Evolutionary conservation across 2,329 filamentous ascomycete genomes (phyloP), one percentile per base, ranked within the genome.

Genomic region (Trichoderma asperellum): DNA sequence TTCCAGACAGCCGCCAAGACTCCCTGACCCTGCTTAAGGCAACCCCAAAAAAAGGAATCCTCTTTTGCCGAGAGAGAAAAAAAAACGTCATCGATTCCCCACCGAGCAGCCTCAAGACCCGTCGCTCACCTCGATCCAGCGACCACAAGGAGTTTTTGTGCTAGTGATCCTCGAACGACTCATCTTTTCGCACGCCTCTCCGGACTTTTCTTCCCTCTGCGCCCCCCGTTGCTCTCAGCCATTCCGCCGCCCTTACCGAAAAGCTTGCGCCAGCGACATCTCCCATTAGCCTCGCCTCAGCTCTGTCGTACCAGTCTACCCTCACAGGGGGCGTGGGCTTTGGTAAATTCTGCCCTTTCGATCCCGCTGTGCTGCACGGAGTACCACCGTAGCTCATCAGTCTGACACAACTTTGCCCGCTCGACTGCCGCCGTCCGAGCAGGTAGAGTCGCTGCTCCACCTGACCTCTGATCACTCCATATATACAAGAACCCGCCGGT

Each of bases 71-170:
- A 58, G 59, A 55, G 27, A 68, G 40, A 37, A 64, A 24, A 68
- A 72, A 72, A 68, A 72, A 72, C 71, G 71, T 72, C 71, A 72
- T 71, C 71, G 68, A 35, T 66, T 63, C 69, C 37, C 70, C 70
- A 71, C 70, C 69, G 21, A 57, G 55, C n/a, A 62, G 66, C 66
- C 66, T 56, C 66, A 62, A 62, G 49, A 40, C 49, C 58, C 58
- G 66, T 60, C 29, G 58, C 64, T 60, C 57, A 68, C 58, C 49
- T 62, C 49, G 58, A 68, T 56, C 56, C 35, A 56, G 47, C 60
- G 18, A 60, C 57, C 37, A 62, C 47, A 29, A 37, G 49, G 63
- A 49, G 47, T 24, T 49, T 24, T 49, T n/a, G 40, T 43, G 47
- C 43, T 59, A 56, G 43, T 62, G 56, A 61, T 62, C 58, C 49